Evolutionary conservation across 495 filamentous ascomycete genomes (phyloP).

Genomic region (Copromyces sp.): DNA sequence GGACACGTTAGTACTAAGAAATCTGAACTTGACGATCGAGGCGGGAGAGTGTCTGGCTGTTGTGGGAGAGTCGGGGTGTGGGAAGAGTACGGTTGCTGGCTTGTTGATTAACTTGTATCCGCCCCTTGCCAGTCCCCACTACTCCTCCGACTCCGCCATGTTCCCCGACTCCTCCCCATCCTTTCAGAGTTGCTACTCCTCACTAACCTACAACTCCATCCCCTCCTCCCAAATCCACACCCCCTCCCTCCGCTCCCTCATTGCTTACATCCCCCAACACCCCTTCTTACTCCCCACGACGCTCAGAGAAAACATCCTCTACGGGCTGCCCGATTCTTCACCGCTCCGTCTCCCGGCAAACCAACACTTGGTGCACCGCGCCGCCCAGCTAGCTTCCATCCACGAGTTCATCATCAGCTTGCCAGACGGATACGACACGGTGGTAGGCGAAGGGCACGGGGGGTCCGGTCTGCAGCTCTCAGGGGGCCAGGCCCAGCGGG

Average conservation of each 20-base stretch:
- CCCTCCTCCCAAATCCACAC: conserved; percentile 51
- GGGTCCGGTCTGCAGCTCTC: conserved; percentile 58
- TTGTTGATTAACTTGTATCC: conserved; percentile 48
- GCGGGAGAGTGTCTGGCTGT: conserved; percentile 58
- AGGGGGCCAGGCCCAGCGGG: conserved; percentile 75
- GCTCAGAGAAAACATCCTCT: conserved; percentile 68
- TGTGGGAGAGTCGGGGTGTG: conserved; percentile 74
- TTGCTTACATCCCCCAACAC: conserved; percentile 69
- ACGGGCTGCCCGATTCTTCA: conserved; percentile 49
- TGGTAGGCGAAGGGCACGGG: conserved; percentile 49
- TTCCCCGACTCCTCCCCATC: too few relatives aligned
- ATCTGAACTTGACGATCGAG: conserved; percentile 51
- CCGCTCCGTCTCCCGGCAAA: conserved; percentile 19
- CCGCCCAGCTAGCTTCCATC: conserved; percentile 61
- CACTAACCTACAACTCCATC: conserved; percentile 46
- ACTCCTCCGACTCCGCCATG: too few relatives aligned
- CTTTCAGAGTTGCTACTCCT: too few relatives aligned
- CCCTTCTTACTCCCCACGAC: conserved; percentile 68
- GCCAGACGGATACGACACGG: conserved; percentile 60
- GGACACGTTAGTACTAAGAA: conserved; percentile 41
- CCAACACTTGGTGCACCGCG: conserved; percentile 37
- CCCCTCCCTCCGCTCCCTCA: conserved; percentile 51
- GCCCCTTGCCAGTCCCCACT: background rate
- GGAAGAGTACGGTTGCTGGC: conserved; percentile 78
- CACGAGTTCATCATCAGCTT: conserved; percentile 72